Base-by-base conservation (phyloP, 1,284 basidiomycete genomes). In the Microbotryum violaceum region DNA sequence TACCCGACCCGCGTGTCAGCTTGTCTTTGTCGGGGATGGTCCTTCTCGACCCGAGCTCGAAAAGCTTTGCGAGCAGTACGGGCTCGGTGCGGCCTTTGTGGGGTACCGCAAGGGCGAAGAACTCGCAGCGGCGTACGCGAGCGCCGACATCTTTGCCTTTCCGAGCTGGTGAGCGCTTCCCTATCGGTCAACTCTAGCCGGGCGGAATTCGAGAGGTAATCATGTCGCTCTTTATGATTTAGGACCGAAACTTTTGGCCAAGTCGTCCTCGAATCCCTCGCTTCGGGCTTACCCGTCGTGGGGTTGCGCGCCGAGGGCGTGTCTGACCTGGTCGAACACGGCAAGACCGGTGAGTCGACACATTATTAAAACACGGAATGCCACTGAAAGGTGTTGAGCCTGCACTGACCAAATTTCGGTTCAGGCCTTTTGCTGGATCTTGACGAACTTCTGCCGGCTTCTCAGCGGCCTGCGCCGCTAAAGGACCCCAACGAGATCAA, bases 281-380 rank as follows among this genome's bases (percentile, higher is more conserved):
- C 81, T 0, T 79, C 77, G 3, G 82, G 82, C 0, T 69, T 83
- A 55, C 82, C 82, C 0, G 81, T 83, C 16, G 75, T 82, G 10
- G 82, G 82, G 1, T 73, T 82, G 27, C 77, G 80, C 55, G 82
- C 81, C 9, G 81, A 82, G 65, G 82, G 82, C 6, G 82, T 81
- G 1, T 78, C 79, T 3, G 82, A 83, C 65, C 76, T 83, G 12
- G 81, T 83, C 25, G 62, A 72, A n/a, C 76, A 79, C 63, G 72
- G 70, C 5, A 60, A 64, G 37, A 82, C 81, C 0, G 82, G 81
- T 58, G 3, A 16, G 57, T 50, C n/a, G 6, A 14, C 45, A 42
- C 16, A 9, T 31, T 31, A 5, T 31, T 9, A 7, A 31, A 31
- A 31, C 7, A 2, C 31, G 9, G 8, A 10, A 31, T 31, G 7